Evolutionary conservation across 2,329 filamentous ascomycete species (phyloP).

Genomic region (Colletotrichum gloeosporioides): DNA sequence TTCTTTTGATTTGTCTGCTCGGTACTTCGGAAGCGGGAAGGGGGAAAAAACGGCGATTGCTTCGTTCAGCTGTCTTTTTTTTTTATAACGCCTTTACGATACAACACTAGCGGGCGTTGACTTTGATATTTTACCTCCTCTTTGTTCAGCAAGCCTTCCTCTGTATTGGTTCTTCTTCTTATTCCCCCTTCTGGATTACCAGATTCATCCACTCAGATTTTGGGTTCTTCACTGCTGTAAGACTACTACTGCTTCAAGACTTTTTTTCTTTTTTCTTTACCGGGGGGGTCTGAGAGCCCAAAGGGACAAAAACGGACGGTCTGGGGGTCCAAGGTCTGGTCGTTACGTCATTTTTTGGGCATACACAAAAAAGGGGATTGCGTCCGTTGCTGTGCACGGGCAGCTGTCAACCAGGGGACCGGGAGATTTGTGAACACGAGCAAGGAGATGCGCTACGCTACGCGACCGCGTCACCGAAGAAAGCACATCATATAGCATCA

Average conservation of each 20-base stretch:
- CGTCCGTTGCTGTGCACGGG: neutral
- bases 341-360: neutral
- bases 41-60: neutral
- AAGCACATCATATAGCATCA: neutral
- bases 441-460: neutral
- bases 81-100: slow-evolving; percentile 1
- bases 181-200: neutral
- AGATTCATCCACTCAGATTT: neutral
- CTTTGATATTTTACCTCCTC: neutral
- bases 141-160: neutral
- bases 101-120: slow-evolving; percentile 11
- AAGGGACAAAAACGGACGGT: neutral
- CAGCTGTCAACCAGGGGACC: slow-evolving; percentile 5
- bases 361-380: neutral
- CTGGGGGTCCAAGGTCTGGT: neutral
- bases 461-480: neutral
- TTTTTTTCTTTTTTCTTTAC: neutral
- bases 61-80: neutral
- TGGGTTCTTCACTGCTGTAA: neutral
- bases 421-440: neutral
- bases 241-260: neutral
- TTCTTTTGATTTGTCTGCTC: neutral
- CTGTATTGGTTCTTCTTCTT: neutral
- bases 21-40: neutral
- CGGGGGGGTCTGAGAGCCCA: neutral